Evolutionary conservation across 108 stramenopile species (phyloP), one percentile per base, ranked within the genome.

Genomic region (Skeletonema potamos): DNA sequence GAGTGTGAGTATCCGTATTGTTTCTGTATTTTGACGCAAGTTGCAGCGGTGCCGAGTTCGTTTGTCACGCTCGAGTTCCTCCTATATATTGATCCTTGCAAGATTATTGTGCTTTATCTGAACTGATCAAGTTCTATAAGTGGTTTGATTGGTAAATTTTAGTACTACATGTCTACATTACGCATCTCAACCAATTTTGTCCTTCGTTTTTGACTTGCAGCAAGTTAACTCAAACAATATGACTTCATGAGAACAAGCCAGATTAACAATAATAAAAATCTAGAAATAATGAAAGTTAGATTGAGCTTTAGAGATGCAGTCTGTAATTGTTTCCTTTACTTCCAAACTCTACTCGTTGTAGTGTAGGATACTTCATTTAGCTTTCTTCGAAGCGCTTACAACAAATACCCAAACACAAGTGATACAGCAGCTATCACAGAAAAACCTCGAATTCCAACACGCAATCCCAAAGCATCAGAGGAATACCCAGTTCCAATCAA

Each of bases 71-170:
- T 56, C 65, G 48, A 70, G 59, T 59, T 26, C 75, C 79, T 81
- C 79, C 79, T 32, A 64, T 46, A 33, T 56, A 39, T 55, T 33
- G 17, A 58, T 57, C 54, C 79, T 76, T 81, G 79, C 79, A 59
- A 81, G 5, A 81, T 39, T 27, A 72, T 51, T 70, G 74, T 61
- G 70, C 70, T 76, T 1, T 57, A 72, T 81, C 70, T 81, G 79
- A 80, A 76, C 74, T 70, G 79, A 69, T 68, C 74, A 58, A 39
- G 79, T 63, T 8, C 32, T 29, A 0, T 32, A 2, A 13, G 37
- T 60, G 7, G 37, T 67, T 68, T 63, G 64, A 54, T 39, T 29
- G 37, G 67, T 76, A 76, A 76, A 76, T 68, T 68, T 36, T 22
- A 26, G 66, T 54, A 22, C 75, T 6, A 76, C 62, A 76, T 18